Percentiles rank a stretch among this genome's conserved stretches.
Conservation (phyloP, 257 asterid genomes). For the Osmanthus fragrans region DNA sequence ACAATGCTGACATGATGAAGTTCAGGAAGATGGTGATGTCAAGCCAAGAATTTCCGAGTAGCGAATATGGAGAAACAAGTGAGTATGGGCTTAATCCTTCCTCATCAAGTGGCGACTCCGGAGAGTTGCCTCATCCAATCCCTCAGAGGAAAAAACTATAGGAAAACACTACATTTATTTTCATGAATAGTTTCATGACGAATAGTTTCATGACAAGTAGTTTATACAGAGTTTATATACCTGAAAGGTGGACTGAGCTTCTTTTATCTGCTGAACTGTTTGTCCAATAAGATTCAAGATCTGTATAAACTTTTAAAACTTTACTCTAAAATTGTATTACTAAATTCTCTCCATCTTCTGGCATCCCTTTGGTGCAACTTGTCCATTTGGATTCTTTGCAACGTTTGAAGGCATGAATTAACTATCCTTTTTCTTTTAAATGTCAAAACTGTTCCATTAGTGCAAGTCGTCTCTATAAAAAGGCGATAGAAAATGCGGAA, state of each 20-base stretch:
- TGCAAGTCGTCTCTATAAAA: no score
- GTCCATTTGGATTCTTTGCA: neutral
- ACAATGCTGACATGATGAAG: conserved; percentile 25
- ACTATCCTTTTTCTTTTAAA: no score
- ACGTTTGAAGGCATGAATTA: no score
- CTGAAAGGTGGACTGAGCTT: neutral
- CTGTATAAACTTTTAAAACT: neutral
- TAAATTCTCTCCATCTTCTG: neutral
- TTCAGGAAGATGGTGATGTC: conserved; percentile 26
- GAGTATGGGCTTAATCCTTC: conserved; percentile 20
- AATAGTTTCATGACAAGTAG: no score
- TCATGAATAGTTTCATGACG: neutral
- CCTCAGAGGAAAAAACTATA: no score
- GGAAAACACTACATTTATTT: neutral
- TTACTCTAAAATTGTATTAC: neutral
- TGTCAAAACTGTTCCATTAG: no score
- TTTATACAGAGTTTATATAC: neutral
- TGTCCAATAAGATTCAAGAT: neutral
- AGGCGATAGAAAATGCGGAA: no score
- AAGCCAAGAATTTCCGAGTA: conserved; percentile 14
- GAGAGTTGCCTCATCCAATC: neutral
- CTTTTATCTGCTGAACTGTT: neutral
- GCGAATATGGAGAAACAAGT: conserved; percentile 20
- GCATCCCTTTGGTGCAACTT: neutral
- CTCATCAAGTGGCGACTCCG: conserved; percentile 10